These are phyloP conservation scores for Dimargaris cristalligena DNA, from an alignment of 192 early-diverging fungal species.

Conservation along the genomic window DNA sequence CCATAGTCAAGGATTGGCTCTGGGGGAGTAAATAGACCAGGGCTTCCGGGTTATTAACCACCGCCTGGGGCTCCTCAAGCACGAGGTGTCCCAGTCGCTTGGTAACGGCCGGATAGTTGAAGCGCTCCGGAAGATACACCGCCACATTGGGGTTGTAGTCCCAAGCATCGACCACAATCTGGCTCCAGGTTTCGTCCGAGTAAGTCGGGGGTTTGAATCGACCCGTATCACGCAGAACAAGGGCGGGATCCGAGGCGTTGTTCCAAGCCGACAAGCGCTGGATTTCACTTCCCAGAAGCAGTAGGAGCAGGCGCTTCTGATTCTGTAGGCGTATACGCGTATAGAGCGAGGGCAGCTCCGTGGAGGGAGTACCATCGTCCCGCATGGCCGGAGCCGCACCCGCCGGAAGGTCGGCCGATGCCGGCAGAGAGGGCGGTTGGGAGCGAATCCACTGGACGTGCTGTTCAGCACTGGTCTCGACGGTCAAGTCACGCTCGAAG, in stretches of 20 bases:
- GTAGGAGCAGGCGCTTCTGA: slow-evolving; percentile 43
- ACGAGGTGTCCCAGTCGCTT: slow-evolving; percentile 47
- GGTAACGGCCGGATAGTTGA: slow-evolving; percentile 48
- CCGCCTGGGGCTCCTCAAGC: slow-evolving; percentile 40
- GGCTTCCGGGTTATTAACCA: slow-evolving; percentile 54
- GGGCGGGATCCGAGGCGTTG: slow-evolving; percentile 42
- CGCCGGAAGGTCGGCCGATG: neutral
- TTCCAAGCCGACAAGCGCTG: slow-evolving; percentile 69
- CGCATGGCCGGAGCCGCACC: neutral
- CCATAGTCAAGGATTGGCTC: slow-evolving; percentile 12
- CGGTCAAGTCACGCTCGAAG: slow-evolving; percentile 39
- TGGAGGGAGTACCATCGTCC: neutral
- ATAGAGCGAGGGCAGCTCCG: neutral
- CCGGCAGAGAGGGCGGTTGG: no score
- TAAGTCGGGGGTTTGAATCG: slow-evolving; percentile 17
- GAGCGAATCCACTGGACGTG: slow-evolving; percentile 10
- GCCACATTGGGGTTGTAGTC: slow-evolving; percentile 62
- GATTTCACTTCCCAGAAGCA: slow-evolving; percentile 83
- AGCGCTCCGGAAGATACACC: slow-evolving; percentile 56
- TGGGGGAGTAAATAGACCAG: slow-evolving; percentile 56
- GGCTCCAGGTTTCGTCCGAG: slow-evolving; percentile 54
- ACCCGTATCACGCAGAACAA: slow-evolving; percentile 20
- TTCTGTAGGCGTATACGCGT: slow-evolving; percentile 21
- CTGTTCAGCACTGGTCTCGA: neutral
- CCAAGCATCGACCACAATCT: slow-evolving; percentile 69